Conservation (phyloP, 805 yeast species). For the Teunomyces gatunensis region DNA sequence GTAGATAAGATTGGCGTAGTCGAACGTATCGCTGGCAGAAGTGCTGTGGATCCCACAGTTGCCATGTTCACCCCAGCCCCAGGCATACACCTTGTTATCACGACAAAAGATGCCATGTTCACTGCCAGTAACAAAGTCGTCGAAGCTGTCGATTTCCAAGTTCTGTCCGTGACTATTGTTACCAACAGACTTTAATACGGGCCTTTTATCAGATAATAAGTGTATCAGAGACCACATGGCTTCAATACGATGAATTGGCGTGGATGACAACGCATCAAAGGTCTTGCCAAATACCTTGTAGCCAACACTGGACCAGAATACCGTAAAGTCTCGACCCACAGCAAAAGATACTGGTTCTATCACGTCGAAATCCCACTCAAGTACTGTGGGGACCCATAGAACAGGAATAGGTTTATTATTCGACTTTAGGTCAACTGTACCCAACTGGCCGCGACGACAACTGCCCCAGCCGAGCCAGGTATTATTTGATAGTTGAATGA, state of each 20-base stretch:
- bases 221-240: constrained; percentile 85
- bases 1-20: constrained; percentile 34
- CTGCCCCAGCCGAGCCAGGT: constrained; percentile 66
- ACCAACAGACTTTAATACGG: constrained; percentile 52
- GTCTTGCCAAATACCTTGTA: constrained; percentile 7
- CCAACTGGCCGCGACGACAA: constrained; percentile 59
- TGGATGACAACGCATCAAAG: constrained; percentile 21
- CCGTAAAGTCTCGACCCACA: constrained; percentile 62
- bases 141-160: constrained; percentile 12
- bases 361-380: constrained; percentile 13
- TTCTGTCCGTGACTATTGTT: constrained; percentile 76
- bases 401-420: constrained; percentile 13
- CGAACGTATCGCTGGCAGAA: constrained; percentile 28
- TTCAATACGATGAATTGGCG: constrained; percentile 22
- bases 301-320: constrained; percentile 15
- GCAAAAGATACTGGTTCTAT: constrained; percentile 16
- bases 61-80: constrained; percentile 99
- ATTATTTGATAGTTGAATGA: constrained; percentile 40
- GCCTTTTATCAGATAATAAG: constrained; percentile 19
- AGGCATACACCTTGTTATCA: constrained; percentile 49
- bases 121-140: constrained; percentile 60
- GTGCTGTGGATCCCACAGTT: constrained; percentile 61
- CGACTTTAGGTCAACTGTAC: constrained; percentile 7
- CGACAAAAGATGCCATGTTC: constrained; percentile 72
- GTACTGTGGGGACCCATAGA: constrained; percentile 22